Evolutionary conservation across 2,329 filamentous ascomycete species (phyloP), one percentile per base, ranked within the genome.

Genomic region (Fusarium brevicatenulatum): DNA sequence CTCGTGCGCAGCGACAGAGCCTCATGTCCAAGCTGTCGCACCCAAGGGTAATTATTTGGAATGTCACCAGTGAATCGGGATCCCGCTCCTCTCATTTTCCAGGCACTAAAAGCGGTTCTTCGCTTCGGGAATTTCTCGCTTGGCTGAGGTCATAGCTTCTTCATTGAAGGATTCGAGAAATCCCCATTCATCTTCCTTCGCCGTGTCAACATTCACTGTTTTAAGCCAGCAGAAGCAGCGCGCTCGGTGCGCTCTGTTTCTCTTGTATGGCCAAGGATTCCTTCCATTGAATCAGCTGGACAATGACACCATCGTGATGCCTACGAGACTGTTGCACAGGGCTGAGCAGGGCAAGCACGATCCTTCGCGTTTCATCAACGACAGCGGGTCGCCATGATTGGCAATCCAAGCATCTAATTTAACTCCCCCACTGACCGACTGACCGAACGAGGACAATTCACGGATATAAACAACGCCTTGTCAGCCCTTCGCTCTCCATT

Each of bases 321-420:
- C 11, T 19, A 9, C 8, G 10, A 11, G 23, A 36, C 15, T 21
- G 43, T 49, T 47, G 32, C 19, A 28, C 39, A 25, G n/a, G 60
- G 40, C 60, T 46, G 40, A 65, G 34, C 44, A 37, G 6, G 43
- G 46, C 50, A 50, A 59, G 19, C 52, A 36, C 25, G 16, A 66
- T 67, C 64, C 62, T 67, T 67, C 39, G 23, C n/a, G 62, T 67
- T 66, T 66, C 39, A 46, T 23, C 30, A 6, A 44, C 16, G 36
- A 39, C 12, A 47, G 44, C 40, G 58, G 44, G 30, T 32, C 58
- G 19, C 6, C 15, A 13, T 53, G 28, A 58, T 37, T 64, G 46
- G 49, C 23, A 39, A 21, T 23, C 10, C 19, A 21, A 19, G 15
- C 32, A 23, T 43, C 36, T 52, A 68, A 64, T 69, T 42, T 56